phyloP scores from a whole-genome alignment of 2,329 filamentous ascomycete genomes.

The Trichoderma pleuroti region DNA sequence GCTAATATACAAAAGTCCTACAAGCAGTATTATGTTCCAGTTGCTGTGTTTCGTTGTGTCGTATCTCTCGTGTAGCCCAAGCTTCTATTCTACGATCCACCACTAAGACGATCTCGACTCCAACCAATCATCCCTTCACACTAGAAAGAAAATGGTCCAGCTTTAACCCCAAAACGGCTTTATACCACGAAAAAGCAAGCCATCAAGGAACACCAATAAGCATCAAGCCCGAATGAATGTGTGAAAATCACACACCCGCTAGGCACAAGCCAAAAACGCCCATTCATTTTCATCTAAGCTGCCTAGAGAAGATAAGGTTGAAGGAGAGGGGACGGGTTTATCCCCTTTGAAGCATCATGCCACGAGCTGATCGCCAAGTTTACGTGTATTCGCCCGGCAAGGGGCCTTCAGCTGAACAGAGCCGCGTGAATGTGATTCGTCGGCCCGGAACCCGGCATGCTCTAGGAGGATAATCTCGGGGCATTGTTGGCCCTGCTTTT shows the following conservation, averaged over 20 bases:
- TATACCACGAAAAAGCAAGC: background rate
- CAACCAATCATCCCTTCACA: background rate
- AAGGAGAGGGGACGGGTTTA: background rate
- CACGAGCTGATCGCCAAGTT: conserved; percentile 9
- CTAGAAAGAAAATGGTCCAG: background rate
- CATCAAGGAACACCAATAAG: conserved; percentile 2
- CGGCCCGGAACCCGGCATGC: background rate
- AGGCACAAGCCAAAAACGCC: background rate
- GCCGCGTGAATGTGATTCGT: background rate
- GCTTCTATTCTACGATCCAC: background rate
- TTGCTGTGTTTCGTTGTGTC: background rate
- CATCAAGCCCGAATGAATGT: background rate
- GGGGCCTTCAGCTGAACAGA: background rate
- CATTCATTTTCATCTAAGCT: background rate
- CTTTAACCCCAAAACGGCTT: conserved; percentile 4
- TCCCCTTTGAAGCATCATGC: background rate
- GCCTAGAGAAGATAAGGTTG: background rate
- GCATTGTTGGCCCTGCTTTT: background rate
- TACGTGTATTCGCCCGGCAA: background rate
- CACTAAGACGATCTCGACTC: background rate
- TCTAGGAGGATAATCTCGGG: background rate
- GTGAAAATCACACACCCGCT: background rate
- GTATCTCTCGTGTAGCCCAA: background rate
- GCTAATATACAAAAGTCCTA: background rate
- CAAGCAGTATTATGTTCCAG: background rate